Percentiles rank a stretch among this genome's conserved stretches.
Conservation (phyloP, 2,329 filamentous ascomycete genomes). For the Diplocarpon rosae region DNA sequence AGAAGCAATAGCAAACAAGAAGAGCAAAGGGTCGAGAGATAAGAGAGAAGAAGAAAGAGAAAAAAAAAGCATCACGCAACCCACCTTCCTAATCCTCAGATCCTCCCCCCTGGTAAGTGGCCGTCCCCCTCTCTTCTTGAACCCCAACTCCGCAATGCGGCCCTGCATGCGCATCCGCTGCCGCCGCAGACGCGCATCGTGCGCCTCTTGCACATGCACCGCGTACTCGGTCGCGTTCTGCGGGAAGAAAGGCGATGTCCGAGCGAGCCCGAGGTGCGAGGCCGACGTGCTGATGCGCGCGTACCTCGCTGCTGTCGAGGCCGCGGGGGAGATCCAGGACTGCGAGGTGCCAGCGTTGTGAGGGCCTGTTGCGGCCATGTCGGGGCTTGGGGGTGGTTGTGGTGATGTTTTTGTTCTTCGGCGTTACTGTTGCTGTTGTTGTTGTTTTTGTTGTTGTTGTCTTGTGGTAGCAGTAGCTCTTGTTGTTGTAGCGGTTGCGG, state of each 20-base stretch:
- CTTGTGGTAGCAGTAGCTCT: too few species aligned
- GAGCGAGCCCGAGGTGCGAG: background rate
- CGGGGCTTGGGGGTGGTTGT: background rate
- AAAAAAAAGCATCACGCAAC: background rate
- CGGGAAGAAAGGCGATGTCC: constrained; percentile 1
- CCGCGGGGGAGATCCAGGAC: constrained; percentile 6
- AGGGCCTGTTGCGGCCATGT: background rate
- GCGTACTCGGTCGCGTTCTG: background rate
- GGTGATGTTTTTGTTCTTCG: too few species aligned
- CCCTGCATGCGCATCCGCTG: background rate
- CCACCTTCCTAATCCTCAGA: background rate
- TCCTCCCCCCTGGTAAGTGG: background rate
- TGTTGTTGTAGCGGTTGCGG: too few species aligned
- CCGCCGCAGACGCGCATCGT: background rate
- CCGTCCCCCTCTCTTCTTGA: too few species aligned
- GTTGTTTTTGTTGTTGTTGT: too few species aligned
- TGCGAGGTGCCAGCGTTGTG: background rate
- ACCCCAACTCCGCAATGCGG: background rate
- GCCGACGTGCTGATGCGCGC: background rate
- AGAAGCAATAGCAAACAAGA: too few species aligned
- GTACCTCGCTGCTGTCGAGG: background rate
- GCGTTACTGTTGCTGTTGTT: too few species aligned
- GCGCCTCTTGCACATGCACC: background rate
- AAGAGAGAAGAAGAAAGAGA: too few species aligned
- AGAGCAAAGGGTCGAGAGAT: too few species aligned